Conservation (phyloP, 257 asterid species). For the Ocimum tenuiflorum region DNA sequence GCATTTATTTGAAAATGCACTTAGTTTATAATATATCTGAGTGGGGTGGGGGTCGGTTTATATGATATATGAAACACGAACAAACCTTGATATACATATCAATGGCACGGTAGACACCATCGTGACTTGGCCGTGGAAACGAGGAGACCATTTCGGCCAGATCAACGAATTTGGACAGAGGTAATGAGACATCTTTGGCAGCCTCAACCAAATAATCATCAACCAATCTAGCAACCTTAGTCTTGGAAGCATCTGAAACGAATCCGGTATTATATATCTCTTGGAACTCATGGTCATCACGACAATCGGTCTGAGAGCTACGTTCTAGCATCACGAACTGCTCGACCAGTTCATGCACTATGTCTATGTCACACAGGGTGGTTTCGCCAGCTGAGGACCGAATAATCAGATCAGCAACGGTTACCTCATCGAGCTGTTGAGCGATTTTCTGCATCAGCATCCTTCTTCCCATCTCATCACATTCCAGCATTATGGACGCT, state of each 20-base stretch:
- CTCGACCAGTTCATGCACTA: constrained; percentile 52
- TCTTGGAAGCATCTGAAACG: constrained; percentile 53
- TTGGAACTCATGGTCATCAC: constrained; percentile 32
- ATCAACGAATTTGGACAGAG: constrained; percentile 49
- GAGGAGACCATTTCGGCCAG: constrained; percentile 61
- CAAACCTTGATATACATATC: constrained; percentile 47
- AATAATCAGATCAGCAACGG: constrained; percentile 51
- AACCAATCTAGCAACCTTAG: constrained; percentile 63
- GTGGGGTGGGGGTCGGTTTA: no score
- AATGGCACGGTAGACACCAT: constrained; percentile 38
- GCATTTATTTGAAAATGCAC: no score
- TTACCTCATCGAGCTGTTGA: constrained; percentile 60
- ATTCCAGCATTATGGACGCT: constrained; percentile 45
- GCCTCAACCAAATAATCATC: constrained; percentile 83
- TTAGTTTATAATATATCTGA: no score
- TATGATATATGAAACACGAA: neutral
- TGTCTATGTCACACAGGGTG: constrained; percentile 34
- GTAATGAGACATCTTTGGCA: constrained; percentile 50
- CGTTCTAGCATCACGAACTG: constrained; percentile 45
- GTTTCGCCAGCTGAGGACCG: constrained; percentile 45
- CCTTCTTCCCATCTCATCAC: constrained; percentile 46
- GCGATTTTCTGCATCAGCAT: constrained; percentile 48
- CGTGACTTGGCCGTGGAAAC: constrained; percentile 54
- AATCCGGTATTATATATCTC: constrained; percentile 36
- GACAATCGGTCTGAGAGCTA: constrained; percentile 24